Percentiles rank a stretch among this genome's conserved stretches.
These are phyloP conservation scores for Aspergillus luchuensis DNA, from an alignment of 2,329 filamentous ascomycete genomes.

Conservation along the genomic window DNA sequence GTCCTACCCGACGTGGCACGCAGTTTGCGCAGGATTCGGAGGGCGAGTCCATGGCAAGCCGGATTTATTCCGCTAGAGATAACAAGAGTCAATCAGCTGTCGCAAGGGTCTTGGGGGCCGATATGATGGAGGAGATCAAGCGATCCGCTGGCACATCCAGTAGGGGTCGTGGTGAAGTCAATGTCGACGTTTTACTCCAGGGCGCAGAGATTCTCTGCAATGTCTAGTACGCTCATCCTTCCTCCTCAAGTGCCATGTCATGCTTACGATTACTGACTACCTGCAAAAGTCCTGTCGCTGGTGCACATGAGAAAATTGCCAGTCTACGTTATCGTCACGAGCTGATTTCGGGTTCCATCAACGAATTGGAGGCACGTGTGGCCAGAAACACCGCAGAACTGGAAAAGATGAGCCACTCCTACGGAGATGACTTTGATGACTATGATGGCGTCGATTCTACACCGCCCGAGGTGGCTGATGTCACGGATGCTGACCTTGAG, in stretches of 20 bases:
- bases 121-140: conserved; percentile 79
- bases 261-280: conserved; percentile 19
- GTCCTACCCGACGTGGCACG: conserved; percentile 51
- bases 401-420: conserved; percentile 66
- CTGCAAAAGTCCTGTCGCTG: conserved; percentile 66
- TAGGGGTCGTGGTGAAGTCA: conserved; percentile 66
- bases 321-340: conserved; percentile 70
- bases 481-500: conserved; percentile 48
- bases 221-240: conserved; percentile 65
- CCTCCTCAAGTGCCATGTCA: not conserved
- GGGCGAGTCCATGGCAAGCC: conserved; percentile 48
- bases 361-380: conserved; percentile 78
- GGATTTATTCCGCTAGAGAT: conserved; percentile 56
- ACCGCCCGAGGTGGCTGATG: conserved; percentile 25
- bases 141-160: conserved; percentile 59
- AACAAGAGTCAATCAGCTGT: conserved; percentile 76
- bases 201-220: conserved; percentile 88
- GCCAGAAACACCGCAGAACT: conserved; percentile 74
- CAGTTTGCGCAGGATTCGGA: conserved; percentile 47
- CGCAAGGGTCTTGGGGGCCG: conserved; percentile 81
- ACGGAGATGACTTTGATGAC: conserved; percentile 58
- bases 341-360: conserved; percentile 71
- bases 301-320: conserved; percentile 74
- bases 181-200: conserved; percentile 79
- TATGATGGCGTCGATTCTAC: conserved; percentile 48